These are phyloP conservation scores for Hysterium pulicare DNA, from an alignment of 2,329 filamentous ascomycete species.

Conservation along the genomic window DNA sequence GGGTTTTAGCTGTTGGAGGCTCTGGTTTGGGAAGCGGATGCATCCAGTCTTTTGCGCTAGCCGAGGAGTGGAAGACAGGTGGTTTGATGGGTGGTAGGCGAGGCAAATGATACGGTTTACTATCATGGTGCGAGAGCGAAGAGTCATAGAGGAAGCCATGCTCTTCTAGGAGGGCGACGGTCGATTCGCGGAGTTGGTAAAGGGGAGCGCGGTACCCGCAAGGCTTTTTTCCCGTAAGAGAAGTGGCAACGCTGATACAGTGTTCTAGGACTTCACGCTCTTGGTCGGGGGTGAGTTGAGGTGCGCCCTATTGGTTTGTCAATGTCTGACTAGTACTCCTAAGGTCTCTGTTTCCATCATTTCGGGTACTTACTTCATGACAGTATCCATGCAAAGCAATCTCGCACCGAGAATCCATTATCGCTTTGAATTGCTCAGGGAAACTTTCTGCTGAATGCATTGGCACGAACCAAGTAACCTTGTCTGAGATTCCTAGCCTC, in stretches of 20 bases:
- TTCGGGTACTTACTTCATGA: conserved; percentile 38
- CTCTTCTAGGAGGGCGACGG: conserved; percentile 47
- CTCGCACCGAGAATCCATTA: conserved; percentile 53
- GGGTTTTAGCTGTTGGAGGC: conserved; percentile 19
- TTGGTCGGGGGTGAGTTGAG: conserved; percentile 47
- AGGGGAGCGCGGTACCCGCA: conserved; percentile 51
- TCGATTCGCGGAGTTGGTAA: conserved; percentile 50
- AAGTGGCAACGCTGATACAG: conserved; percentile 45
- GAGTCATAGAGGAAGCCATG: conserved; percentile 52
- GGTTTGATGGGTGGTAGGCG: conserved; percentile 38
- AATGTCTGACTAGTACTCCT: conserved; percentile 2
- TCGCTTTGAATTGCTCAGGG: conserved; percentile 48
- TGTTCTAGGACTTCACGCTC: conserved; percentile 50
- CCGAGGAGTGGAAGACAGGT: conserved; percentile 38
- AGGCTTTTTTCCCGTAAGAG: conserved; percentile 45
- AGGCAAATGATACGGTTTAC: conserved; percentile 49
- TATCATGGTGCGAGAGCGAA: conserved; percentile 51
- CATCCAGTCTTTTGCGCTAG: conserved; percentile 45
- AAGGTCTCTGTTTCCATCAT: neutral
- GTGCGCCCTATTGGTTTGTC: conserved; percentile 27
- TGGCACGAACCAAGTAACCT: conserved; percentile 59
- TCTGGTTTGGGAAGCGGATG: conserved; percentile 33
- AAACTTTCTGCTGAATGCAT: conserved; percentile 59
- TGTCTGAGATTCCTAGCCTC: conserved; percentile 49
- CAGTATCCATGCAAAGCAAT: conserved; percentile 51